Percentiles rank a stretch among this genome's conserved stretches.
These are phyloP conservation scores for Aspergillus ellipticus DNA, from an alignment of 495 filamentous ascomycete species.

Conservation along the genomic window DNA sequence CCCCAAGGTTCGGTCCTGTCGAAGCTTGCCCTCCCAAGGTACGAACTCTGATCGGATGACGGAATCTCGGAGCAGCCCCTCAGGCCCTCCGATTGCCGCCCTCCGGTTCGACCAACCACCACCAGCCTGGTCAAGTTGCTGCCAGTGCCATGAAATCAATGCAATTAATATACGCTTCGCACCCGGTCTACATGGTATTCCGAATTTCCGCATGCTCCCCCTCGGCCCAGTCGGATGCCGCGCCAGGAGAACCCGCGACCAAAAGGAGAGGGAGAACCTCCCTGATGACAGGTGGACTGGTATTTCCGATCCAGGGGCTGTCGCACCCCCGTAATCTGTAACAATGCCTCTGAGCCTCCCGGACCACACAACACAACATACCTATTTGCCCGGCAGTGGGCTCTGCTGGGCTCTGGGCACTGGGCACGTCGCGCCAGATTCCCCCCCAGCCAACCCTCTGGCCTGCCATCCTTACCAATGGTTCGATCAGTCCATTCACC, in stretches of 20 bases:
- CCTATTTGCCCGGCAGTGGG: not conserved
- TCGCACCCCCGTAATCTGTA: not conserved
- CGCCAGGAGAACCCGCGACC: not conserved
- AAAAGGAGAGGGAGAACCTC: not conserved
- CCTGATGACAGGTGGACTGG: not conserved
- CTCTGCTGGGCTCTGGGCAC: too few species aligned
- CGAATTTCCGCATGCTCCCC: not conserved
- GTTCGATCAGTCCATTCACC: not conserved
- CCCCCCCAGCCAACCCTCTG: not conserved
- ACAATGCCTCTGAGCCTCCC: too few species aligned
- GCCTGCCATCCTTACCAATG: conserved; percentile 1
- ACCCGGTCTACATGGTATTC: not conserved
- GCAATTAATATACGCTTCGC: not conserved
- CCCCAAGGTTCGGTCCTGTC: too few species aligned
- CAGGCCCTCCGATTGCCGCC: not conserved
- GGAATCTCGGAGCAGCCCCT: not conserved
- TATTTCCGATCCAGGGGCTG: not conserved
- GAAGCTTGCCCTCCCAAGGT: too few species aligned
- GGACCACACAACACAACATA: not conserved
- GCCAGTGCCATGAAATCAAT: not conserved
- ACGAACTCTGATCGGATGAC: not conserved
- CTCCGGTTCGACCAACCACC: not conserved
- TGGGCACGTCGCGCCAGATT: not conserved
- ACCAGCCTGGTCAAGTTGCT: not conserved
- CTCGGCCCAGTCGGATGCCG: not conserved